phyloP scores from a whole-genome alignment of 2,329 filamentous ascomycete species.

The Aspergillus piperis region DNA sequence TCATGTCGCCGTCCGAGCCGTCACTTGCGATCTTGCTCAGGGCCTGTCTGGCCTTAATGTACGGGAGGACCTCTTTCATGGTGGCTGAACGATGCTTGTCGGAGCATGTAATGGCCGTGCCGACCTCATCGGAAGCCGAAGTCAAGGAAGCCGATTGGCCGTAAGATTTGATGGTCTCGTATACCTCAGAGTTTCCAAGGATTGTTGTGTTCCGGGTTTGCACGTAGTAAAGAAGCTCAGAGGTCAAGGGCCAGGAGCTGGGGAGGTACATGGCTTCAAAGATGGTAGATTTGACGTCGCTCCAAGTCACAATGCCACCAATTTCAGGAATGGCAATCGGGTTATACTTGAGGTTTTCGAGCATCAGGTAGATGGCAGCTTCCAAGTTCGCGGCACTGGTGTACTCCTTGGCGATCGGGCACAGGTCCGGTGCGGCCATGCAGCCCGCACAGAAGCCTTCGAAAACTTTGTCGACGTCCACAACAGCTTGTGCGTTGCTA shows the following conservation, averaged over 20 bases:
- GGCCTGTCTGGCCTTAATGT: background rate
- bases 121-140: background rate
- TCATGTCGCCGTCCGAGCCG: background rate
- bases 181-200: background rate
- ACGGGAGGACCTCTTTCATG: background rate
- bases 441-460: slow-evolving; percentile 9
- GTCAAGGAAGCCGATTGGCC: background rate
- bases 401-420: slow-evolving; percentile 4
- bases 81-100: background rate
- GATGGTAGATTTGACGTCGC: slow-evolving; percentile 3
- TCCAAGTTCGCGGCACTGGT: slow-evolving; percentile 10
- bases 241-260: slow-evolving; percentile 4
- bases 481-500: slow-evolving; percentile 12
- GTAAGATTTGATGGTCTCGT: background rate
- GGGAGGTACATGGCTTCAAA: slow-evolving; percentile 1
- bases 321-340: slow-evolving; percentile 7
- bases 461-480: slow-evolving; percentile 8
- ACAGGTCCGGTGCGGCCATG: slow-evolving; percentile 11
- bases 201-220: background rate
- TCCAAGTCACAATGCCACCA: slow-evolving; percentile 5
- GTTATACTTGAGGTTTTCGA: slow-evolving; percentile 10
- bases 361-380: slow-evolving; percentile 10
- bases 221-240: background rate
- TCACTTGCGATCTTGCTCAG: background rate
- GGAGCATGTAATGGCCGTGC: background rate